These are phyloP conservation scores for Gelatoporia subvermispora DNA, from an alignment of 768 basidiomycete genomes.

Conservation along the genomic window DNA sequence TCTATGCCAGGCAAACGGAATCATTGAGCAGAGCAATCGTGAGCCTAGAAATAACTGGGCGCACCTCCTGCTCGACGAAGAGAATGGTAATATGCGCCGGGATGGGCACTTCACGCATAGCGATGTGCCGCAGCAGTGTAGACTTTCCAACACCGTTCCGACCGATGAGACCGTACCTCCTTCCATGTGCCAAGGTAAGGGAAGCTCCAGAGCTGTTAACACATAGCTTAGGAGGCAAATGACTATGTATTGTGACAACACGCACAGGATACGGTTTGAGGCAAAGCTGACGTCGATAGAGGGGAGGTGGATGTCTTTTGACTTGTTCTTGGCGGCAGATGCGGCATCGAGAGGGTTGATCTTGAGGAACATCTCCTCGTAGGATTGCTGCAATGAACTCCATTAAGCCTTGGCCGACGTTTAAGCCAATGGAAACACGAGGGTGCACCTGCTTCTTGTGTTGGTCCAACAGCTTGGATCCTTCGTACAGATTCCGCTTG, in stretches of 20 bases:
- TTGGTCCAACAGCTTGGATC: slow-evolving; percentile 90
- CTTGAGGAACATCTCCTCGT: slow-evolving; percentile 99
- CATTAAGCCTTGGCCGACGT: background rate
- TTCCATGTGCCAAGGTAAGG: slow-evolving; percentile 82
- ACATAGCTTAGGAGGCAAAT: background rate
- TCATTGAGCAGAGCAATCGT: background rate
- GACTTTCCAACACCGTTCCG: slow-evolving; percentile 85
- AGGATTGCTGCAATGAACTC: slow-evolving; percentile 67
- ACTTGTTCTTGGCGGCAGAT: slow-evolving; percentile 81
- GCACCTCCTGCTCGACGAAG: slow-evolving; percentile 96
- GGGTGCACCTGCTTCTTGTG: slow-evolving; percentile 76
- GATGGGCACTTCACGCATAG: slow-evolving; percentile 90
- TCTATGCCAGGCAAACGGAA: slow-evolving; percentile 46
- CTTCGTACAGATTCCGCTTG: slow-evolving; percentile 87
- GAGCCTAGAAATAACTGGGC: too few species aligned
- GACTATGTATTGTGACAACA: background rate
- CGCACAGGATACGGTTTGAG: slow-evolving; percentile 87
- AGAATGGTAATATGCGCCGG: slow-evolving; percentile 94
- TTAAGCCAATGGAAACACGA: background rate
- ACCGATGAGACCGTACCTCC: slow-evolving; percentile 89
- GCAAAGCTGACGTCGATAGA: slow-evolving; percentile 96
- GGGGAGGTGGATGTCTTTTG: slow-evolving; percentile 93
- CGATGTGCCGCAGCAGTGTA: slow-evolving; percentile 89
- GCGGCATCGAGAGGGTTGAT: slow-evolving; percentile 90
- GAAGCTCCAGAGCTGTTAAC: slow-evolving; percentile 69